Evolutionary conservation across 2,329 filamentous ascomycete genomes (phyloP).

Genomic region (Massarina eburnea): DNA sequence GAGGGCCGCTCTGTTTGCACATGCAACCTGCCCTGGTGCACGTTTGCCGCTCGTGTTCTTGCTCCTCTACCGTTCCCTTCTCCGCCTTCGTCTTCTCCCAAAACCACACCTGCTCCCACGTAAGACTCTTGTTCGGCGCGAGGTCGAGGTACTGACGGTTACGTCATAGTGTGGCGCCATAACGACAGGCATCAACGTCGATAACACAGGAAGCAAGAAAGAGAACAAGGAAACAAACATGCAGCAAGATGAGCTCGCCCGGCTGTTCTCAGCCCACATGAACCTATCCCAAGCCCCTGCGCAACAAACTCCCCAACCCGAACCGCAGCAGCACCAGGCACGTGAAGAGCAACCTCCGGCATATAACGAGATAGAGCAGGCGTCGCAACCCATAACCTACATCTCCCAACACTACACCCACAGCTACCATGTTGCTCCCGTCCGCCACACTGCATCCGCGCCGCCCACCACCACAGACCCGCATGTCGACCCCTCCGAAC

Average conservation of each 20-base stretch:
- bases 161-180: conserved; percentile 49
- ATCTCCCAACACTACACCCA: conserved; percentile 84
- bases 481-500: conserved; percentile 38
- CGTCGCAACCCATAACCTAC: conserved; percentile 62
- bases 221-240: conserved; percentile 47
- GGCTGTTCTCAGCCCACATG: conserved; percentile 76
- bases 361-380: conserved; percentile 20
- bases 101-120: conserved; percentile 48
- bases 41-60: conserved; percentile 41
- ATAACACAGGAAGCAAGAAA: conserved; percentile 14
- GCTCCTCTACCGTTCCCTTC: conserved; percentile 44
- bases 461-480: conserved; percentile 38
- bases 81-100: conserved; percentile 48
- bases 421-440: conserved; percentile 64
- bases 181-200: conserved; percentile 47
- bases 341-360: conserved; percentile 12
- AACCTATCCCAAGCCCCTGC: conserved; percentile 53
- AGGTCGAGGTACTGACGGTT: conserved; percentile 30
- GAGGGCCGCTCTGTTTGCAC: conserved; percentile 9
- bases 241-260: conserved; percentile 78
- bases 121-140: conserved; percentile 38
- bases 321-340: conserved; percentile 49
- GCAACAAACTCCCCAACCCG: conserved; percentile 15
- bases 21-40: conserved; percentile 44
- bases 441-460: conserved; percentile 25